Conservation (phyloP, 2,329 filamentous ascomycete species). For the Proliferodiscus dingleyae region DNA sequence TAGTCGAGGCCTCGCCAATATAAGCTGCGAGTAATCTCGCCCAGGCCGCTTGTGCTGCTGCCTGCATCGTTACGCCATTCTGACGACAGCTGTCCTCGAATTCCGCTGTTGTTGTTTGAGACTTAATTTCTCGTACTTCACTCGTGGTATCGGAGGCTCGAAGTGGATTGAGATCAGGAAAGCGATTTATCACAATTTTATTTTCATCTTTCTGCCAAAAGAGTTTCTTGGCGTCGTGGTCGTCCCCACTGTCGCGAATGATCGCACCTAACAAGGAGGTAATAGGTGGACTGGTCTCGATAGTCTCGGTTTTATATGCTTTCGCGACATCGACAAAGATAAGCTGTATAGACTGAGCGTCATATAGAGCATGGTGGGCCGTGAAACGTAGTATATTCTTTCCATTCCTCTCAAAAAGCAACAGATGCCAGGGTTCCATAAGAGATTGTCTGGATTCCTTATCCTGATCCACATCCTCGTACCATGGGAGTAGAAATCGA, state of each 20-base stretch:
- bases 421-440: conserved; percentile 26
- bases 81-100: conserved; percentile 53
- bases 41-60: conserved; percentile 74
- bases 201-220: conserved; percentile 62
- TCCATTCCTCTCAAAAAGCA: conserved; percentile 5
- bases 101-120: conserved; percentile 35
- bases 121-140: conserved; percentile 35
- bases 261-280: conserved; percentile 41
- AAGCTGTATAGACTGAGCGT: conserved; percentile 66
- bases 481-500: conserved; percentile 37
- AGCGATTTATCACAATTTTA: conserved; percentile 57
- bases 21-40: conserved; percentile 69
- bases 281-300: conserved; percentile 32
- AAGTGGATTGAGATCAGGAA: conserved; percentile 70
- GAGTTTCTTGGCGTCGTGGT: conserved; percentile 31
- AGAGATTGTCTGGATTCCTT: conserved; percentile 9
- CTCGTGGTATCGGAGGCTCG: conserved; percentile 31
- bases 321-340: conserved; percentile 57
- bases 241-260: conserved; percentile 33
- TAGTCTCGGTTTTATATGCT: conserved; percentile 31
- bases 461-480: conserved; percentile 17
- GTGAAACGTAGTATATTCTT: conserved; percentile 21
- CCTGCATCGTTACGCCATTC: conserved; percentile 68
- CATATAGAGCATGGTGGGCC: conserved; percentile 76
- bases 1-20: conserved; percentile 66